These are phyloP conservation scores for Bolboschoenus planiculmis DNA, from an alignment of 176 grass and related monocot genomes.

Conservation along the genomic window DNA sequence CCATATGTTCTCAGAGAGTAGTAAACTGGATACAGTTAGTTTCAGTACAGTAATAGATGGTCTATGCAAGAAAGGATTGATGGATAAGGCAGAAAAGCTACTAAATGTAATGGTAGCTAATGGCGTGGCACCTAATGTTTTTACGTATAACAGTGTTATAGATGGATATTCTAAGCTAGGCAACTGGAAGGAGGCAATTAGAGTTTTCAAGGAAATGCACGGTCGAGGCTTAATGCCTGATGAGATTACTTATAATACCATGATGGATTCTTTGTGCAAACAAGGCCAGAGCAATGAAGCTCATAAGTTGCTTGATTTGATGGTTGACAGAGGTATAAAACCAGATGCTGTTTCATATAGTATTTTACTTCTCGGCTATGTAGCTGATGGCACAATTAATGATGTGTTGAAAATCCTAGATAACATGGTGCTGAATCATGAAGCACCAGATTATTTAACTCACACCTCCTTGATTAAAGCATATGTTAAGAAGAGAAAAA, in stretches of 20 bases:
- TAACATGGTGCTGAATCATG: neutral
- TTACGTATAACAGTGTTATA: neutral
- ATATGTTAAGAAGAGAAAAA: neutral
- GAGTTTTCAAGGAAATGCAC: neutral
- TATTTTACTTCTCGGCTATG: neutral
- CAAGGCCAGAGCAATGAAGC: slow-evolving; percentile 1
- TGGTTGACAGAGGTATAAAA: neutral
- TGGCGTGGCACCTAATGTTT: neutral
- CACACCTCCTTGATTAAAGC: neutral
- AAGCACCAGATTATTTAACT: neutral
- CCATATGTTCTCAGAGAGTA: neutral
- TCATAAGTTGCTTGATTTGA: neutral
- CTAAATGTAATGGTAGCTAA: neutral
- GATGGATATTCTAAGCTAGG: neutral
- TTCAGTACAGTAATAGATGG: slow-evolving; percentile 1
- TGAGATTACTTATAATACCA: neutral
- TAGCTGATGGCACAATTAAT: neutral
- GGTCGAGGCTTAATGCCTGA: neutral
- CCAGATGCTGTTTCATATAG: neutral
- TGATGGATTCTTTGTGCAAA: slow-evolving; percentile 10
- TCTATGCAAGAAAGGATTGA: neutral
- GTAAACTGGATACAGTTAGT: neutral
- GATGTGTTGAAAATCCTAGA: neutral
- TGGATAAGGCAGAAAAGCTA: slow-evolving; percentile 11
- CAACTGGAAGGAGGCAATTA: neutral